These are phyloP conservation scores for Clathrus columnatus DNA, from an alignment of 768 basidiomycete species.

Conservation along the genomic window DNA sequence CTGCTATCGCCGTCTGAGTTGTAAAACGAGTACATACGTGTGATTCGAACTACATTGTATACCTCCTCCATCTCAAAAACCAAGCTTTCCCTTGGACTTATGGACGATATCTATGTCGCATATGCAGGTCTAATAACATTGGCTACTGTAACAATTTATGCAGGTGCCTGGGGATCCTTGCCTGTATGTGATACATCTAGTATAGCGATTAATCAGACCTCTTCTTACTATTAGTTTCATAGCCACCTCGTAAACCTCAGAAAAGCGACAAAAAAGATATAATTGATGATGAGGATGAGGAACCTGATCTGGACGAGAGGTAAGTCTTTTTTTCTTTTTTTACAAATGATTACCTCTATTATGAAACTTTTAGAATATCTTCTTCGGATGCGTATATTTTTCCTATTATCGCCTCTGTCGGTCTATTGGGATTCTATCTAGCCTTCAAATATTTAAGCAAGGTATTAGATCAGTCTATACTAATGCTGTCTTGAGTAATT, in stretches of 20 bases:
- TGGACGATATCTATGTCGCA: conserved; percentile 20
- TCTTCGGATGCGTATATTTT: conserved; percentile 67
- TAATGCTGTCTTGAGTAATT: background rate
- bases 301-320: conserved; percentile 48
- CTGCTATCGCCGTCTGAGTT: too few relatives aligned
- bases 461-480: conserved; percentile 3
- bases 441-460: conserved; percentile 66
- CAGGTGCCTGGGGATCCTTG: conserved; percentile 60
- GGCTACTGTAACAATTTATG: conserved; percentile 59
- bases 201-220: background rate
- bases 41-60: too few relatives aligned
- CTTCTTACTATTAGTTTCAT: background rate
- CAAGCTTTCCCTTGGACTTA: background rate
- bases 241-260: conserved; percentile 1
- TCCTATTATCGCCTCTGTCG: conserved; percentile 67
- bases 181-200: conserved; percentile 37
- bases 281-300: conserved; percentile 34
- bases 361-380: conserved; percentile 50
- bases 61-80: too few relatives aligned
- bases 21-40: too few relatives aligned
- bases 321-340: conserved; percentile 24
- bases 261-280: conserved; percentile 11
- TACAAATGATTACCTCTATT: conserved; percentile 27
- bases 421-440: conserved; percentile 59
- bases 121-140: conserved; percentile 61